Evolutionary conservation across 108 stramenopile genomes (phyloP).

Genomic region (Conticribra guillardii): DNA sequence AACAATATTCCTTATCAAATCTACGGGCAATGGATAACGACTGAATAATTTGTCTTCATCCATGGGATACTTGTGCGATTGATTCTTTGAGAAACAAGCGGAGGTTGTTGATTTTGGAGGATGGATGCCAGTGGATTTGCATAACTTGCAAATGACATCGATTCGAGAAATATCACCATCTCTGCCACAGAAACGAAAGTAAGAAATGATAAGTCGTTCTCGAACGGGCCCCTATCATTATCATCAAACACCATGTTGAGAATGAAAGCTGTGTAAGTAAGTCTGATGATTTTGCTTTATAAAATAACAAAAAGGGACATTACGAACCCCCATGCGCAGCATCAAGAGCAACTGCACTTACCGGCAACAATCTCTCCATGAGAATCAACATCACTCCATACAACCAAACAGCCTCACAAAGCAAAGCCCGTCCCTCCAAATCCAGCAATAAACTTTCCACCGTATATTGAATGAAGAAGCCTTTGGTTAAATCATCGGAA

Average conservation of each 20-base stretch:
- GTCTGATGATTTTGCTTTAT: too few species aligned
- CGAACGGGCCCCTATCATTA: conserved; percentile 53
- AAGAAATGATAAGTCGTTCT: conserved; percentile 64
- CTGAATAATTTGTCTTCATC: conserved; percentile 52
- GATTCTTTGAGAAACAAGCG: conserved; percentile 12
- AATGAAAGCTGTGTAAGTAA: too few species aligned
- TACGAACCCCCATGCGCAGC: too few species aligned
- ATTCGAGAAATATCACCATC: conserved; percentile 43
- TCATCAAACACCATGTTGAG: too few species aligned
- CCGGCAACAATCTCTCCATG: conserved; percentile 53
- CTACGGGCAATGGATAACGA: conserved; percentile 38
- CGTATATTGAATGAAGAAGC: conserved; percentile 67
- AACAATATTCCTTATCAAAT: conserved; percentile 45
- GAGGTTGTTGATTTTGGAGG: conserved; percentile 16
- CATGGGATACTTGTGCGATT: conserved; percentile 38
- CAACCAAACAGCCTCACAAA: conserved; percentile 66
- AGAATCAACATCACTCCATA: conserved; percentile 66
- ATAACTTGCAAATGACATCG: conserved; percentile 50
- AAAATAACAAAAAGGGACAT: too few species aligned
- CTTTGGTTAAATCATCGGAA: conserved; percentile 47
- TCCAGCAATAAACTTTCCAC: conserved; percentile 62
- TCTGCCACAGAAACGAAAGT: conserved; percentile 41
- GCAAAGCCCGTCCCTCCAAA: conserved; percentile 56
- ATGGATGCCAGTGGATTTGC: conserved; percentile 33
- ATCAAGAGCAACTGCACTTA: conserved; percentile 1